These are phyloP conservation scores for Phaeosphaeria sp. DNA, from an alignment of 2,329 filamentous ascomycete species.

Conservation along the genomic window DNA sequence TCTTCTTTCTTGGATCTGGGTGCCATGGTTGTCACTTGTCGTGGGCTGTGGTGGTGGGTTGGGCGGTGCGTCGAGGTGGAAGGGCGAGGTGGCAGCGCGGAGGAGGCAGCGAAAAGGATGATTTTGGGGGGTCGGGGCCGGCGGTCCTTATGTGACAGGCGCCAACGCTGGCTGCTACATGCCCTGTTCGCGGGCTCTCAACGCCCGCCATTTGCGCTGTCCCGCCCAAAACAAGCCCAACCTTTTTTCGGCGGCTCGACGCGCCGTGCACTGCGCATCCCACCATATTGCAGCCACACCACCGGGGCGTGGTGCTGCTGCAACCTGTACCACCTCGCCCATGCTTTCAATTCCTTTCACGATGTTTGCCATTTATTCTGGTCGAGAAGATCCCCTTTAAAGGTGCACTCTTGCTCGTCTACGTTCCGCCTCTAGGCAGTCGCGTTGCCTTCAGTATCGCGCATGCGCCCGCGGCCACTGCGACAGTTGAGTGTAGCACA, in stretches of 20 bases:
- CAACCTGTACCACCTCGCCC: background rate
- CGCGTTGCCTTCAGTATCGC: background rate
- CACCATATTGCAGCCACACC: background rate
- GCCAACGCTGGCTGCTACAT: background rate
- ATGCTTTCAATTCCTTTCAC: too few relatives aligned
- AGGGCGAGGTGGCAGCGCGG: background rate
- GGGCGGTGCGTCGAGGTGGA: constrained; percentile 9
- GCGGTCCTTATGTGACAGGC: constrained; percentile 9
- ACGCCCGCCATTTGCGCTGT: background rate
- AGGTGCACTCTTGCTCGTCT: too few relatives aligned
- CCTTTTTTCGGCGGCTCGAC: background rate
- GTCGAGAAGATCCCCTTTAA: too few relatives aligned
- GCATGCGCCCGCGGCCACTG: background rate
- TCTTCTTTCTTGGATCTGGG: constrained; percentile 41
- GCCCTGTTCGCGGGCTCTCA: constrained; percentile 4
- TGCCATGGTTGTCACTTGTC: constrained; percentile 26
- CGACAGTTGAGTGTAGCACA: background rate
- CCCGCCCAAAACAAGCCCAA: background rate
- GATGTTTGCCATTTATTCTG: too few relatives aligned
- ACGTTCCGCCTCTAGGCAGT: too few relatives aligned
- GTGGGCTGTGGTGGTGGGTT: background rate
- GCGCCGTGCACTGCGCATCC: background rate
- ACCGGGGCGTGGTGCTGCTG: background rate
- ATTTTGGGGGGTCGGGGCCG: constrained; percentile 6
- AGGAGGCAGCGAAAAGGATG: constrained; percentile 3